Evolutionary conservation across 169 alveolate species (phyloP).

Genomic region (Plasmodium blacklocki): DNA sequence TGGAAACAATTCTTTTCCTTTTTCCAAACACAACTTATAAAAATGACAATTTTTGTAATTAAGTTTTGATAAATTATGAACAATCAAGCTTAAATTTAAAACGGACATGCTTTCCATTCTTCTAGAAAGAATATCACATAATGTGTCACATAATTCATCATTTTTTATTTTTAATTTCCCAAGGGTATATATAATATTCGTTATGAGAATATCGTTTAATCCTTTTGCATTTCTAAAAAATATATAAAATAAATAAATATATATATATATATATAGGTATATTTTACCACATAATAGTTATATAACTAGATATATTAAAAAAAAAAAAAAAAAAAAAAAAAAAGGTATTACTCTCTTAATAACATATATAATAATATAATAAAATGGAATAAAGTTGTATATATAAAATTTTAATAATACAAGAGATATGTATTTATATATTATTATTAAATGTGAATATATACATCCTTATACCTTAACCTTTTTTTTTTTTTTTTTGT

Average conservation of each 20-base stretch:
- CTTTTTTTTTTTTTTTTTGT: neutral
- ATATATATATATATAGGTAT: neutral
- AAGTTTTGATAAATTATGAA: constrained; percentile 38
- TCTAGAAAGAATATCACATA: constrained; percentile 25
- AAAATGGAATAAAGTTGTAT: too few species aligned
- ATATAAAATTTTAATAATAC: too few species aligned
- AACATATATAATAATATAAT: neutral
- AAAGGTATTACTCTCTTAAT: neutral
- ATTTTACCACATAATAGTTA: too few species aligned
- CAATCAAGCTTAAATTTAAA: constrained; percentile 52
- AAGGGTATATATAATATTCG: constrained; percentile 41
- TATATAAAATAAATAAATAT: neutral
- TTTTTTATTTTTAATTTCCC: constrained; percentile 46
- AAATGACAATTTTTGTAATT: constrained; percentile 21
- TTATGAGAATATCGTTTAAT: constrained; percentile 45
- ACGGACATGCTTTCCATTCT: constrained; percentile 50
- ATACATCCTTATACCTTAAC: too few species aligned
- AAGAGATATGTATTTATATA: too few species aligned
- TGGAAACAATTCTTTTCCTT: constrained; percentile 46
- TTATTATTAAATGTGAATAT: too few species aligned
- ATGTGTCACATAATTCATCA: constrained; percentile 17
- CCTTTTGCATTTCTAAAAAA: constrained; percentile 12
- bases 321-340: neutral
- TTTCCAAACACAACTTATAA: constrained; percentile 25
- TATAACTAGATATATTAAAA: too few species aligned